Base-by-base conservation (phyloP, 208 protist genomes). In the Trypanosoma avium region DNA sequence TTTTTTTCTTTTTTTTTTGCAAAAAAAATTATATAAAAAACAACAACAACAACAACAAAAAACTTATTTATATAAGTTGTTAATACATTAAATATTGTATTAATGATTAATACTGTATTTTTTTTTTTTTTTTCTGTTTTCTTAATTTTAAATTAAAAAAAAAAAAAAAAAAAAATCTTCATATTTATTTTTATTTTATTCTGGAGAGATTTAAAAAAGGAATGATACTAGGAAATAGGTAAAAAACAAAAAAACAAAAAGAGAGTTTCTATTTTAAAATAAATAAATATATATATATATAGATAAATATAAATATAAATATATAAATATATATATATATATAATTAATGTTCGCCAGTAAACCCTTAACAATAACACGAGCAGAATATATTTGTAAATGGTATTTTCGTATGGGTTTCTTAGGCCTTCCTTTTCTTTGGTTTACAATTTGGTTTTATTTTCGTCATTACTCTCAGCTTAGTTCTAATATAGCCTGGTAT, bases 401-500 rank as follows among this genome's bases (percentile, higher is more conserved):
- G 57, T 85, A 85, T 55, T 81, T 79, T 32, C 59, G 40, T 53
- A 54, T 30, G 13, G 79, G 79, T n/a, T 85, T 81, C 45, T 40
- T 67, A 12, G 71, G 69, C 43, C 64, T 85, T 6, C 79, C 79
- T 29, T 77, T 58, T 60, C 49, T 85, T 13, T 81, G 73, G 79
- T 65, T 73, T 13, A 38, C 67, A 6, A 57, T 59, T 1, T 78
- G 66, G 63, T 38, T 77, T 4, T 57, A 55, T n/a, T 82, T 82
- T 53, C 66, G 64, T 8, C 60, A 57, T 29, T 57, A 63, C 32
- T 38, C 54, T 0, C 2, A 15, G 0, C 24, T 42, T 21, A 80
- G 45, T 35, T 36, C 0, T 0, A 40, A 15, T 9, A 75, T 80
- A 26, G 47, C 32, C 27, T 73, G 75, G 64, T 81, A 81, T 55